Evolutionary conservation across 805 yeast species (phyloP).

Genomic region (Nematodospora valgi): DNA sequence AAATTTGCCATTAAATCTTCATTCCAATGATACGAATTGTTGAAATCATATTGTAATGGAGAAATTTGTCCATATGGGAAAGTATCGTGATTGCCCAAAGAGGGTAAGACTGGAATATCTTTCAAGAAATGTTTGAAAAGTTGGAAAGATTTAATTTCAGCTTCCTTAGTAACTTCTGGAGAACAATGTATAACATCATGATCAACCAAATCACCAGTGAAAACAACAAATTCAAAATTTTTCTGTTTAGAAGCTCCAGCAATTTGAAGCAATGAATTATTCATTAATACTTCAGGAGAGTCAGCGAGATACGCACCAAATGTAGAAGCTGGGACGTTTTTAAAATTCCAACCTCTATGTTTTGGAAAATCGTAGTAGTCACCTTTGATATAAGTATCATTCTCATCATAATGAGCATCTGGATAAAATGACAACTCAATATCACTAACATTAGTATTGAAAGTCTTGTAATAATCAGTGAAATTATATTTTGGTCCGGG

Average conservation of each 20-base stretch:
- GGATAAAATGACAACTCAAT: conserved; percentile 14
- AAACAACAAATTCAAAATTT: conserved; percentile 56
- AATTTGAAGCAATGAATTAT: conserved; percentile 45
- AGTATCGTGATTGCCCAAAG: conserved; percentile 68
- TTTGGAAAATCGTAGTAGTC: conserved; percentile 31
- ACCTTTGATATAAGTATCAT: conserved; percentile 25
- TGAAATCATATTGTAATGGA: conserved; percentile 32
- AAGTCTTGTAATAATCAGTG: conserved; percentile 23
- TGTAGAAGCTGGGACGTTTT: conserved; percentile 49
- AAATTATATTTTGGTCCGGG: conserved; percentile 23
- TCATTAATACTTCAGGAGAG: conserved; percentile 59
- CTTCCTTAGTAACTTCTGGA: conserved; percentile 62
- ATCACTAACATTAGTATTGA: conserved; percentile 10
- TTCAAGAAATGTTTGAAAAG: conserved; percentile 51
- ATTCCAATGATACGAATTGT: conserved; percentile 33
- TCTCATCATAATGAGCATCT: conserved; percentile 27
- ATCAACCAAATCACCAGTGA: conserved; percentile 73
- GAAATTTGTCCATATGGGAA: conserved; percentile 71
- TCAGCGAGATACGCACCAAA: conserved; percentile 66
- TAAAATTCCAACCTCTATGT: conserved; percentile 21
- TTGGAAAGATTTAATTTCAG: conserved; percentile 67
- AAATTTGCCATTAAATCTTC: conserved; percentile 31
- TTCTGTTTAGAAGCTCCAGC: conserved; percentile 16
- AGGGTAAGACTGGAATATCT: conserved; percentile 56
- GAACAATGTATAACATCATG: conserved; percentile 54